Evolutionary conservation across 1,139 yeast genomes (phyloP), one percentile per base, ranked within the genome.

Genomic region (Williopsis jadinii): DNA sequence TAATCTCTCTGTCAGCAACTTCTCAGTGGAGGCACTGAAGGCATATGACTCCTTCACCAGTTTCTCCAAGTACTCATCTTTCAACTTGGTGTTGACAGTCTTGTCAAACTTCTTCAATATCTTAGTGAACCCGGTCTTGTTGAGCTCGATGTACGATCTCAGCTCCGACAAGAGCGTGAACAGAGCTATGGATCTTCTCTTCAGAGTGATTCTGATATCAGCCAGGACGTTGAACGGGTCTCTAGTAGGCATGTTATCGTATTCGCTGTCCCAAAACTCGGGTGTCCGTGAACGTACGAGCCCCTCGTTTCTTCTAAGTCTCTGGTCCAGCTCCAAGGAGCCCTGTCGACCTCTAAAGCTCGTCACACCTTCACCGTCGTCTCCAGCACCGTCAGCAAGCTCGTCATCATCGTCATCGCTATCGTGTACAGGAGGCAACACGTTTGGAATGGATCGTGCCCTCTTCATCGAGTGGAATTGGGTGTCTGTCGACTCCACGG

Each of bases 91-190:
- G 47, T 75, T 74, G 53, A 88, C 68, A 14, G 85, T 80, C 59
- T 90, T 90, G 63, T 90, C 96, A 60, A 85, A 90, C 65, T 90
- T 90, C 60, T 90, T 90, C 52, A 88, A 71, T 38, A 88, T 90
- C 63, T 90, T 90, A 36, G 84, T 75, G 63, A 90, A 86, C 8
- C 97, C 97, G 30, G 95, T 85, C 51, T 73, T 74, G 67, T 90
- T 90, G 52, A 90, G 70, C 55, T 87, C 95, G 41, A 84, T 71
- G 59, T 67, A 90, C 11, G 95, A 84, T 55, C 84, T 80, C 52
- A 90, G 71, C 60, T 90, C 97, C n/a, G 88, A 80, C 31, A 88
- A 67, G 24, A 77, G 70, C 10, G 92, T 90, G 64, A 78, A 90
- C 37, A 80, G 63, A 11, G 80, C 72, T 35, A 80, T 73, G 4